A percentile compares a stretch with the other conserved stretches of the same genome.
phyloP scores from a whole-genome alignment of 208 protist species.

The Kentomonas sorsogonicus region DNA sequence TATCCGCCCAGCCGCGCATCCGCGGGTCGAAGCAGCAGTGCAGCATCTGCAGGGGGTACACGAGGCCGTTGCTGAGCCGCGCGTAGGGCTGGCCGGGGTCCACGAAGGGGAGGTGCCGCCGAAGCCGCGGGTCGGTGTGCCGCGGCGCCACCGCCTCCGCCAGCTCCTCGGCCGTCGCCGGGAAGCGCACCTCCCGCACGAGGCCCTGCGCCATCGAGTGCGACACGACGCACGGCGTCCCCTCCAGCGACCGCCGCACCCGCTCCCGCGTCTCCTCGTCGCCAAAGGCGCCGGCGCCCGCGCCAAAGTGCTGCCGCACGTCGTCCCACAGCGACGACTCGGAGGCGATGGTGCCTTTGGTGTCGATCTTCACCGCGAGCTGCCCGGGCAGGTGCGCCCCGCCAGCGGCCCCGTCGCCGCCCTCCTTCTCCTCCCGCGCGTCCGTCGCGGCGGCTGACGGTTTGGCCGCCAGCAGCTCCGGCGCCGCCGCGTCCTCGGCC shows the following conservation, averaged over 20 bases:
- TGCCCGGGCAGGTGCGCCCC: constrained; percentile 19
- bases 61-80: constrained; percentile 44
- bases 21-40: constrained; percentile 86
- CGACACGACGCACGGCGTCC: constrained; percentile 65
- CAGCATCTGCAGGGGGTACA: constrained; percentile 75
- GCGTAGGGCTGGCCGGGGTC: constrained; percentile 75
- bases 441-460: not conserved
- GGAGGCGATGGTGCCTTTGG: constrained; percentile 76
- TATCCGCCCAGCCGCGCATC: constrained; percentile 68
- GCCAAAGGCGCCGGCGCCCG: constrained; percentile 74
- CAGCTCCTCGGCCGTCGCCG: constrained; percentile 6
- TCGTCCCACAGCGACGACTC: constrained; percentile 83
- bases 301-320: constrained; percentile 78
- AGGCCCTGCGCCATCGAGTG: constrained; percentile 66
- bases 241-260: constrained; percentile 56
- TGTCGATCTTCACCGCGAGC: constrained; percentile 77
- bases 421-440: not conserved
- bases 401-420: not conserved
- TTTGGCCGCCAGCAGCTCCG: not conserved
- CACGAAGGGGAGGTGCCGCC: constrained; percentile 29
- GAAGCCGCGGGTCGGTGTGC: constrained; percentile 16
- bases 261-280: constrained; percentile 45
- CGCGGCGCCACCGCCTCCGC: not conserved
- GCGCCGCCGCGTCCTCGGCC: not conserved
- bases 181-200: constrained; percentile 64